A percentile compares a stretch with the other conserved stretches of the same genome.
These are phyloP conservation scores for Fonsecaea pugnacius DNA, from an alignment of 2,329 filamentous ascomycete species.

Conservation along the genomic window DNA sequence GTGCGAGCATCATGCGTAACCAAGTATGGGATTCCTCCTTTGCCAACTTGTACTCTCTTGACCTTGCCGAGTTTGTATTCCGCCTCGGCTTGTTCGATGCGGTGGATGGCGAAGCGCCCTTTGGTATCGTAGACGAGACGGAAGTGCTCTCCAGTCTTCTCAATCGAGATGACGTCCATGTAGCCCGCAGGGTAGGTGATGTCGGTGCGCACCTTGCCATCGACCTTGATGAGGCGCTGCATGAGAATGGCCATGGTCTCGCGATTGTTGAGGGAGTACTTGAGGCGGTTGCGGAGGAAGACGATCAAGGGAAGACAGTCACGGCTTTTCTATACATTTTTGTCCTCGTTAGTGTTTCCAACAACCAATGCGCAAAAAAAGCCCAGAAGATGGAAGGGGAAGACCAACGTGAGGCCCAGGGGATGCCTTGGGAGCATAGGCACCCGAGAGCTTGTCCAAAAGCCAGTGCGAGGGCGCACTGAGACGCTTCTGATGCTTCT, in stretches of 20 bases:
- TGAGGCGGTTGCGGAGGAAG: conserved; percentile 90
- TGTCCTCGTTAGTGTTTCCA: conserved; percentile 44
- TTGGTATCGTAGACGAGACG: conserved; percentile 99
- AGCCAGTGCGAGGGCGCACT: conserved; percentile 99
- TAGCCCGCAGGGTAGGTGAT: conserved; percentile 95
- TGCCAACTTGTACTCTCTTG: conserved; percentile 98
- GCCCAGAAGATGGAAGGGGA: neutral
- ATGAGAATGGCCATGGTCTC: conserved; percentile 98
- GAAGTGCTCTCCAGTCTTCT: conserved; percentile 99
- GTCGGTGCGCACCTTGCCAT: conserved; percentile 99
- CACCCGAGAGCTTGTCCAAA: conserved; percentile 98
- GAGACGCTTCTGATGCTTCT: conserved; percentile 99
- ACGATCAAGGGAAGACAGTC: conserved; percentile 99
- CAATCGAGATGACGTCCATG: conserved; percentile 99
- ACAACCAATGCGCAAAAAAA: neutral
- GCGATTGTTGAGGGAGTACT: conserved; percentile 99
- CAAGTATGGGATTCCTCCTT: conserved; percentile 99
- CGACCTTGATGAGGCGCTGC: conserved; percentile 99
- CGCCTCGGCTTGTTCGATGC: conserved; percentile 97
- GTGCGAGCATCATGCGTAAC: conserved; percentile 99
- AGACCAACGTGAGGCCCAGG: conserved; percentile 67
- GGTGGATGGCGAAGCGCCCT: conserved; percentile 99
- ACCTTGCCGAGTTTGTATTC: conserved; percentile 99
- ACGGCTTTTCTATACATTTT: conserved; percentile 80
- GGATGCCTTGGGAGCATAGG: conserved; percentile 71